Percentiles rank a stretch among this genome's conserved stretches.
Evolutionary conservation across 176 grass and related monocot species (phyloP).

Genomic region (Aegilops umbellulata): DNA sequence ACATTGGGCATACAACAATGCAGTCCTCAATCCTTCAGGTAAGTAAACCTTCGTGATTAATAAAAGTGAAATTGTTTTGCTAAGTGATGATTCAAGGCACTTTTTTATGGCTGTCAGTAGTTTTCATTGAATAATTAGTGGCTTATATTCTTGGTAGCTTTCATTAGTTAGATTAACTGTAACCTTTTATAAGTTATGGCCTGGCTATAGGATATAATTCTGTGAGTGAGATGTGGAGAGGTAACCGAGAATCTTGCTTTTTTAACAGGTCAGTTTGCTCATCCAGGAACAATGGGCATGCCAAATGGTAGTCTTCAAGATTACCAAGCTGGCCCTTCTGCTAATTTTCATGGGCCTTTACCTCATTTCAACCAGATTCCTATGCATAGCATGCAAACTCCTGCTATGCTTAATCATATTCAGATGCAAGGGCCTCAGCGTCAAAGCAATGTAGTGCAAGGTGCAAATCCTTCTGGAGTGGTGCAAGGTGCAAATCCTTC

Average conservation of each 20-base stretch:
- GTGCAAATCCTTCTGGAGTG: slow-evolving; percentile 35
- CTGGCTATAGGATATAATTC: slow-evolving; percentile 1
- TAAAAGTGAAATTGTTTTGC: slow-evolving; percentile 20
- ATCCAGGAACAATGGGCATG: slow-evolving; percentile 30
- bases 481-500: slow-evolving; percentile 39
- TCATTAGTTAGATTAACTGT: not conserved
- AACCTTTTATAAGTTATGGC: not conserved
- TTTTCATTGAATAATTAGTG: slow-evolving; percentile 11
- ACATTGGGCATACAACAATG: slow-evolving; percentile 40
- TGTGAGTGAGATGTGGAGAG: slow-evolving; percentile 19
- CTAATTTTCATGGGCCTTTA: slow-evolving; percentile 17
- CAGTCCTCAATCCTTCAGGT: slow-evolving; percentile 42
- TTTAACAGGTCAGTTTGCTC: slow-evolving; percentile 31
- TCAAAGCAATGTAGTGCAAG: slow-evolving; percentile 35
- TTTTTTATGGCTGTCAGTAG: not conserved
- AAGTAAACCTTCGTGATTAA: slow-evolving; percentile 20
- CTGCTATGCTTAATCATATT: slow-evolving; percentile 35
- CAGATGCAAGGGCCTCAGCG: slow-evolving; percentile 39
- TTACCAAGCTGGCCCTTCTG: slow-evolving; percentile 34
- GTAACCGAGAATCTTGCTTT: slow-evolving; percentile 24
- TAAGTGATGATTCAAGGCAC: not conserved
- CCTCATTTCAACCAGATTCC: slow-evolving; percentile 42
- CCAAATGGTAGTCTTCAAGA: slow-evolving; percentile 34
- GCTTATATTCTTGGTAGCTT: slow-evolving; percentile 23
- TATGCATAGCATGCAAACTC: slow-evolving; percentile 45